Evolutionary conservation across 2,329 filamentous ascomycete genomes (phyloP), one percentile per base, ranked within the genome.

Genomic region (Penicillium sp.): DNA sequence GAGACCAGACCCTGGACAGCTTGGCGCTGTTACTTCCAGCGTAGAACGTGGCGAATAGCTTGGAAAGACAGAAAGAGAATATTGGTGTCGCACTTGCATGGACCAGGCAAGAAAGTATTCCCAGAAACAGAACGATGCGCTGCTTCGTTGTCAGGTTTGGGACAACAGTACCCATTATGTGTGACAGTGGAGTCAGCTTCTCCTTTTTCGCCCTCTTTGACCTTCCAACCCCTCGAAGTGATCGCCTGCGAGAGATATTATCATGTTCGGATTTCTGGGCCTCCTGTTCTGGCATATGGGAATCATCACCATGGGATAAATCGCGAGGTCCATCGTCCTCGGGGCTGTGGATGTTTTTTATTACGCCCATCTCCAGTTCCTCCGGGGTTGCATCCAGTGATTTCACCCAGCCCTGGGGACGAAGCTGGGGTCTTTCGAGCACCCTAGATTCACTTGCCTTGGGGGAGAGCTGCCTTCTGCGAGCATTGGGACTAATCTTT

Each of bases 51-150:
- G 77, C 74, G 0, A 96, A 79, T 0, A 97, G 80, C 49, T 86
- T 83, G 0, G 90, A 84, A 44, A 96, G 86, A 7, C 88, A 78
- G 66, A 82, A 91, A 0, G 90, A 87, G 62, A 97, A 97, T 0
- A 84, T 75, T 0, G 91, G 89, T 0, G 87, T 89, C 21, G 83
- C 79, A 3, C 79, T 82, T 3, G 89, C 87, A 40, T 89, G 85
- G 0, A 87, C 61, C 1, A 88, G 62, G 24, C 87, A 84, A 37
- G 81, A 78, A 0, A 82, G n/a, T 8, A 90, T 71, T 1, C 86
- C 90, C 2, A 82, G 47, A 0, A 87, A 23, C 1, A 95, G 73
- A 10, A 82, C 68, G 0, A 81, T 2, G 1, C 81, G 83, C 10
- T 86, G 77, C 6, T 58, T 71, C 45, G 61, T 64, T 1, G 76